Percentiles rank a stretch among this genome's conserved stretches.
Evolutionary conservation across 2,329 filamentous ascomycete genomes (phyloP).

Genomic region (Penicillium fuscoglaucum): DNA sequence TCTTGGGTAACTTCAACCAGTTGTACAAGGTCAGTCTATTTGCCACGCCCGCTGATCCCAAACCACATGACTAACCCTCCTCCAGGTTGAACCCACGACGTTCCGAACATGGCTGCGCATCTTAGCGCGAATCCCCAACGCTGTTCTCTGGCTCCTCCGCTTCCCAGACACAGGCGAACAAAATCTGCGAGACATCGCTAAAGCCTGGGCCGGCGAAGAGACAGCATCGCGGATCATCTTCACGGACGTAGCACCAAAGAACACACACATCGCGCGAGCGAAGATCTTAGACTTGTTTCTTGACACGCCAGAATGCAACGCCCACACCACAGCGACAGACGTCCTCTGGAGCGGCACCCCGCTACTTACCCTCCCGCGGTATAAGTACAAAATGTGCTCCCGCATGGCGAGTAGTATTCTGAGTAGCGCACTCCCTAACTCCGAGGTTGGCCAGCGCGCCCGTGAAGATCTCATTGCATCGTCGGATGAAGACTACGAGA

Average conservation of each 20-base stretch:
- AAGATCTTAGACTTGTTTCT: conserved; percentile 92
- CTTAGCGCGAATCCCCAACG: conserved; percentile 77
- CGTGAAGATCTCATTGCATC: conserved; percentile 73
- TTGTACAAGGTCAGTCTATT: conserved; percentile 76
- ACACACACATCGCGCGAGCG: conserved; percentile 87
- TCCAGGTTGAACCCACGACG: conserved; percentile 90
- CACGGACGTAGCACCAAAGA: conserved; percentile 94
- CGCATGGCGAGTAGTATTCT: conserved; percentile 96
- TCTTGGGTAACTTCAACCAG: conserved; percentile 97
- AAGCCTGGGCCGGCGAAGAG: conserved; percentile 77
- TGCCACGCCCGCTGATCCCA: neutral
- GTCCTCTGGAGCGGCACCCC: conserved; percentile 96
- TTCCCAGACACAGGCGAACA: conserved; percentile 92
- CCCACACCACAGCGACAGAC: conserved; percentile 94
- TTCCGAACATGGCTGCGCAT: conserved; percentile 96
- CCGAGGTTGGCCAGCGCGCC: conserved; percentile 64
- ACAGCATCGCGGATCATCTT: conserved; percentile 88
- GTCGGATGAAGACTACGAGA: conserved; percentile 82
- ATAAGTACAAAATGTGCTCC: conserved; percentile 98
- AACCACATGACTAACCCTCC: conserved; percentile 4
- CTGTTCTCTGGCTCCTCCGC: conserved; percentile 91
- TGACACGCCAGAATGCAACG: conserved; percentile 97
- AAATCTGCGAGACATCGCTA: conserved; percentile 78
- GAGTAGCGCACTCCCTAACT: conserved; percentile 78
- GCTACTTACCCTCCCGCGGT: conserved; percentile 82